Evolutionary conservation across 805 yeast genomes (phyloP).

Genomic region (Suhomyces kilbournensis): DNA sequence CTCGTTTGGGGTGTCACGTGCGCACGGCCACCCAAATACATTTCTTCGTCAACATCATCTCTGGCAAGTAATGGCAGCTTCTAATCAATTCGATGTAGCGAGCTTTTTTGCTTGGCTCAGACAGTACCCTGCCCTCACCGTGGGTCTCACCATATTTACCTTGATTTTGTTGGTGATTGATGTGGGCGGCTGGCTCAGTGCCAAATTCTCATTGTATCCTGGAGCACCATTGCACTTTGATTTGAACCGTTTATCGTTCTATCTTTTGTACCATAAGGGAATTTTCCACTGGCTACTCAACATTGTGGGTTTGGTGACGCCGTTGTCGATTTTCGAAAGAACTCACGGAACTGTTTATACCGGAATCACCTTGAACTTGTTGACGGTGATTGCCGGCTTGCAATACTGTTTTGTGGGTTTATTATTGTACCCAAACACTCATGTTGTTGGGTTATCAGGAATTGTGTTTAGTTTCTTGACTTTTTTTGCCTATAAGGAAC

Average conservation of each 20-base stretch:
- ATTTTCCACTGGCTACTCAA: constrained; percentile 62
- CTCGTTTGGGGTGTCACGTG: background rate
- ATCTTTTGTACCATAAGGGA: constrained; percentile 67
- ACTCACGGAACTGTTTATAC: constrained; percentile 82
- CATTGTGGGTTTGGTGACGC: constrained; percentile 52
- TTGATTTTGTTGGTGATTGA: constrained; percentile 40
- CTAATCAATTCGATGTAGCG: constrained; percentile 1
- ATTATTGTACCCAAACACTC: constrained; percentile 48
- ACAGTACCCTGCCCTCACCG: constrained; percentile 55
- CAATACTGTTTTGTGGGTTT: constrained; percentile 54
- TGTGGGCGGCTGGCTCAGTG: constrained; percentile 26
- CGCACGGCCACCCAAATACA: background rate
- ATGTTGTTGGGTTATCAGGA: constrained; percentile 69
- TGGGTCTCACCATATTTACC: constrained; percentile 59
- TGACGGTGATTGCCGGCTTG: constrained; percentile 68
- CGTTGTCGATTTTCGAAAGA: constrained; percentile 64
- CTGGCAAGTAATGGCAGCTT: background rate
- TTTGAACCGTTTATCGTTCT: constrained; percentile 59
- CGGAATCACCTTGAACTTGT: constrained; percentile 70
- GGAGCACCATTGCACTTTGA: constrained; percentile 46
- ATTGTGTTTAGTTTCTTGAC: constrained; percentile 69
- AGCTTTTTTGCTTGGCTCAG: constrained; percentile 6
- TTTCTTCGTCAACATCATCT: background rate
- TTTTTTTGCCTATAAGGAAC: constrained; percentile 53
- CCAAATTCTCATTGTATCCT: constrained; percentile 50